Evolutionary conservation across 2,329 filamentous ascomycete species (phyloP), one percentile per base, ranked within the genome.

Genomic region (Aureobasidium namibiae): DNA sequence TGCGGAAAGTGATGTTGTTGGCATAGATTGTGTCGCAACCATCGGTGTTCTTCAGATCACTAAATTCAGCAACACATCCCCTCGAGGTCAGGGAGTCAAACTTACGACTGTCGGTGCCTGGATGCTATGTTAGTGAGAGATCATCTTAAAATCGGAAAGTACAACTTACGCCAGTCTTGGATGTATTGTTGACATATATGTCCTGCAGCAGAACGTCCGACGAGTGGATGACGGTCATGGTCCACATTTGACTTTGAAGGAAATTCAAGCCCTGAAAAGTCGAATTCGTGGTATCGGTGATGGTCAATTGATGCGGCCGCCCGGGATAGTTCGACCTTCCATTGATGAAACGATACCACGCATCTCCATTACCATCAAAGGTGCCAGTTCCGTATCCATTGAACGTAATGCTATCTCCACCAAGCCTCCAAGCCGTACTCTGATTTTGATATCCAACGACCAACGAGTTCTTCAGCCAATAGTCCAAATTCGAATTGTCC

Each of bases 221-320:
- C 3, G 77, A 78, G 65, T 78, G 70, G 10, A 78, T 79, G 31
- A 82, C 74, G 1, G 78, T 78, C 74, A 83, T 78, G 4, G 68
- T 68, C 78, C 82, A 85, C 82, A 85, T 84, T 69, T 84, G 82
- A 61, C 76, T 80, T 61, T 81, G 76, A 8, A 84, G 69, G 62
- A 82, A 83, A 2, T 72, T 72, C 16, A 84, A 61, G 3, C 79
- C 75, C 38, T 72, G 69, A 13, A 84, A 71, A 3, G 77, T 66
- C 0, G 77, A 78, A 65, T 83, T 77, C 5, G 69, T 77, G 3
- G 80, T 72, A 3, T 73, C 70, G 18, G 70, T 76, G 65, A 84
- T 75, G 18, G 78, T 82, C 63, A 84, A 76, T 9, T 74, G 73
- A 56, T 81, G 78, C 1, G 80, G 81, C 10, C 81, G 74, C 13